phyloP scores from a whole-genome alignment of 2,329 filamentous ascomycete species.

The Aspergillus sp. region DNA sequence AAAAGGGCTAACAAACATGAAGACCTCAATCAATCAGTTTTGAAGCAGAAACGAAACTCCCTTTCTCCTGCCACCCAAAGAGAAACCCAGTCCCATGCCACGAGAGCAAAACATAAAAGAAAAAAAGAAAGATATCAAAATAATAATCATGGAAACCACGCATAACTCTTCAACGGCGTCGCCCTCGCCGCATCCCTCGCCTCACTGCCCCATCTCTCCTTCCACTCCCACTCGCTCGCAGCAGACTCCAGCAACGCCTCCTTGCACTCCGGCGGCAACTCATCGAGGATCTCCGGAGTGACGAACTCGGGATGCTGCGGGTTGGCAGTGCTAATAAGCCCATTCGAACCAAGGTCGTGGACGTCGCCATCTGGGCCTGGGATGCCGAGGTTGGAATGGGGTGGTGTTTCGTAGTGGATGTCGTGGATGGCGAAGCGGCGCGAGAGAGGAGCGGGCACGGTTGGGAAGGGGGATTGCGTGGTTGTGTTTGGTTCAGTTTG shows the following conservation, averaged over 20 bases:
- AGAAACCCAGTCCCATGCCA: conserved; percentile 12
- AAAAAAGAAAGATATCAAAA: conserved; percentile 5
- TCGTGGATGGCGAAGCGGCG: conserved; percentile 59
- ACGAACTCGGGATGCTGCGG: conserved; percentile 31
- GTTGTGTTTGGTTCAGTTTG: conserved; percentile 10
- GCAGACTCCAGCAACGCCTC: conserved; percentile 64
- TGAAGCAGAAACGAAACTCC: conserved; percentile 9
- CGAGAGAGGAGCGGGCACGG: conserved; percentile 52
- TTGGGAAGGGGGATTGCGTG: conserved; percentile 41
- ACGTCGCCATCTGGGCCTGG: conserved; percentile 45
- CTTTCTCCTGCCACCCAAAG: conserved; percentile 3
- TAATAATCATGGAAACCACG: conserved; percentile 31
- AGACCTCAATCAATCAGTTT: neutral
- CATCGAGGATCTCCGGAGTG: conserved; percentile 34
- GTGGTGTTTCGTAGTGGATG: conserved; percentile 52
- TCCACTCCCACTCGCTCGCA: conserved; percentile 63
- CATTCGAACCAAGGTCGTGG: conserved; percentile 36
- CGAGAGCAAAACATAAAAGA: conserved; percentile 1
- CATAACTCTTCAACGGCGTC: conserved; percentile 31
- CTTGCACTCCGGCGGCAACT: conserved; percentile 52
- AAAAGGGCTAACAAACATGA: neutral
- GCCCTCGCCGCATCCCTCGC: conserved; percentile 42
- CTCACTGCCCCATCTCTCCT: conserved; percentile 67
- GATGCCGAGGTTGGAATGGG: conserved; percentile 51
- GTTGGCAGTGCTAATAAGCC: conserved; percentile 31